These are phyloP conservation scores for Starmerella sp. DNA, from an alignment of 805 yeast genomes.

Conservation along the genomic window DNA sequence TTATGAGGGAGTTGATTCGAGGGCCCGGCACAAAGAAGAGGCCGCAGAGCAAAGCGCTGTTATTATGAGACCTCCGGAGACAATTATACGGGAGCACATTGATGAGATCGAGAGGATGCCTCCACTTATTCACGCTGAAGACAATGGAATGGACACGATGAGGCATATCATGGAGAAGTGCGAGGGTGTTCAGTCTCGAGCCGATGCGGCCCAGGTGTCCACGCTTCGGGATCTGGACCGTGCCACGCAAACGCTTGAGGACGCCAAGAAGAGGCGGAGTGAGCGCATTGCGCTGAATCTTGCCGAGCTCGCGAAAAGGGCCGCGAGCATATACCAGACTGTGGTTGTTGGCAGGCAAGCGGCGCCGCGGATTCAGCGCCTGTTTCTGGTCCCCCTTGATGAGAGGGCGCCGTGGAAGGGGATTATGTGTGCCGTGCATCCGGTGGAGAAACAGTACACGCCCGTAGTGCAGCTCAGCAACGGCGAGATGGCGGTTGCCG, in stretches of 20 bases:
- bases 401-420: background rate
- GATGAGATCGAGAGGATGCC: background rate
- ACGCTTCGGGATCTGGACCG: background rate
- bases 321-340: background rate
- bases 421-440: background rate
- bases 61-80: background rate
- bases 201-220: background rate
- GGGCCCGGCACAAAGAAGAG: background rate
- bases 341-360: background rate
- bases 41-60: background rate
- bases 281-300: background rate
- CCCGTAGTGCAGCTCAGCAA: slow-evolving; percentile 1
- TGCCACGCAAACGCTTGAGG: background rate
- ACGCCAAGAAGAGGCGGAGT: background rate
- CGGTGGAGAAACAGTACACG: background rate
- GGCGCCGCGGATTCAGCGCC: background rate
- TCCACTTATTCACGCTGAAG: background rate
- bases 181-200: background rate
- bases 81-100: background rate
- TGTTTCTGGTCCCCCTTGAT: background rate
- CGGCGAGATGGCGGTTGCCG: background rate
- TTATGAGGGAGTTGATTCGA: background rate
- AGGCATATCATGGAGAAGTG: background rate
- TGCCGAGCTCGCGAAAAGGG: background rate
- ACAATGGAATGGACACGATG: background rate